Evolutionary conservation across 441 rosid genomes (phyloP), one percentile per base, ranked within the genome.

Genomic region (Lepidium campestre): DNA sequence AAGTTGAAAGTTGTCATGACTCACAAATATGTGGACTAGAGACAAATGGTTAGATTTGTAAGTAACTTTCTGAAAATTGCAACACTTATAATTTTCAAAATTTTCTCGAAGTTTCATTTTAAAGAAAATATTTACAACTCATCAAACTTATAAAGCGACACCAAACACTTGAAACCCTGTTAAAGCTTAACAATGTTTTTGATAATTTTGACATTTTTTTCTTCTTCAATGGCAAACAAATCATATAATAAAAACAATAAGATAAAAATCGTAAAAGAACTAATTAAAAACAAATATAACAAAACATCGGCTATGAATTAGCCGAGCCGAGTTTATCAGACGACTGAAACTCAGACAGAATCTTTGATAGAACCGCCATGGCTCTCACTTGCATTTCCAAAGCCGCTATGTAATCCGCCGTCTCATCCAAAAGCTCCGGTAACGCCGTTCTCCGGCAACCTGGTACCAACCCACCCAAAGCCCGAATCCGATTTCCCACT

Each of bases 341-440:
- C 59, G 60, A 59, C 64, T 67, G 53, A 54, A 67, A 46, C 34
- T 67, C 73, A 10, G 77, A 40, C 49, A 74, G 49, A 48, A 68
- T 74, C 61, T 85, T 86, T 6, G 91, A 77, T 19, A 93, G 70
- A 65, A 86, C 83, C 14, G 70, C 80, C 99, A 93, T 87, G 79
- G 97, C 90, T 73, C 90, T 72, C 39, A 91, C 88, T 74, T 93
- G 99, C 99, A 91, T 93, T 90, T 93, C 96, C 69, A 91, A 75
- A 48, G 99, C 99, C 25, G 88, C 86, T 58, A 93, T 93, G 45
- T 93, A 93, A 82, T 93, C 97, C 2, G 87, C 84, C 3, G 93
- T 91, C 79, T 93, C 99, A 48, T 91, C 97, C 56, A 93, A 83
- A 46, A 93, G 83, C 54, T 89, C 88, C 40, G 96, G 96, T 56